Conservation (phyloP, 768 basidiomycete species). For the Boletus rubroflammeus region DNA sequence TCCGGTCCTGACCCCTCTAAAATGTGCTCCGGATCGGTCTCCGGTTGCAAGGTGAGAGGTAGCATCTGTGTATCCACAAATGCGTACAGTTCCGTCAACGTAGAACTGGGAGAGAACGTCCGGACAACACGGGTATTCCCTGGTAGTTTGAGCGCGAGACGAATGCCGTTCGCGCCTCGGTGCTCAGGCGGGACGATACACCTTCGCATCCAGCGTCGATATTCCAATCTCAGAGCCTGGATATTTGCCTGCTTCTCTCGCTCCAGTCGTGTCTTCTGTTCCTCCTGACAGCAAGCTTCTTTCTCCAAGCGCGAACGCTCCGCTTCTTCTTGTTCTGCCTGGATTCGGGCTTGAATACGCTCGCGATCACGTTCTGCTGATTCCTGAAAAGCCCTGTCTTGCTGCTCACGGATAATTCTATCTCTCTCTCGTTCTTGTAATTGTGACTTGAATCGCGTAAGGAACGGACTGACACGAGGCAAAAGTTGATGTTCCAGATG, state of each 20-base stretch:
- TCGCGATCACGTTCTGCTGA: conserved; percentile 64
- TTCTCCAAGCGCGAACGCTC: conserved; percentile 34
- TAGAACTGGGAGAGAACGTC: conserved; percentile 46
- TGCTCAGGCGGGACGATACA: conserved; percentile 38
- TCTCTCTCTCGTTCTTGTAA: conserved; percentile 50
- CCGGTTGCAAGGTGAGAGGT: conserved; percentile 36
- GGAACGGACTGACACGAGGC: conserved; percentile 76
- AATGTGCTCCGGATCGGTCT: conserved; percentile 41
- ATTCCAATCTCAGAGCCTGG: conserved; percentile 43
- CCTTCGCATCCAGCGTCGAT: conserved; percentile 59
- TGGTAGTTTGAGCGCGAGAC: conserved; percentile 54
- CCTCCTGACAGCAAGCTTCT: conserved; percentile 29
- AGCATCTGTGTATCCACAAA: conserved; percentile 65
- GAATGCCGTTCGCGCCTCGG: conserved; percentile 29
- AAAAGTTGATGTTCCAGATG: conserved; percentile 72
- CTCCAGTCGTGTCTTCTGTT: conserved; percentile 36
- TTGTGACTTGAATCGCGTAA: conserved; percentile 55
- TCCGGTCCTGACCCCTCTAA: conserved; percentile 36
- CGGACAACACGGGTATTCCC: conserved; percentile 56
- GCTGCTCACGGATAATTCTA: conserved; percentile 68
- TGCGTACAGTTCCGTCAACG: conserved; percentile 64
- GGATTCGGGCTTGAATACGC: conserved; percentile 55
- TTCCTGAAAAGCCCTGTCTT: conserved; percentile 75
- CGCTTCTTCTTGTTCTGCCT: conserved; percentile 37
- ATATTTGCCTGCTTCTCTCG: conserved; percentile 34